Evolutionary conservation across 192 early-diverging fungal species (phyloP), one percentile per base, ranked within the genome.

Genomic region (Backusella tarrabulga): DNA sequence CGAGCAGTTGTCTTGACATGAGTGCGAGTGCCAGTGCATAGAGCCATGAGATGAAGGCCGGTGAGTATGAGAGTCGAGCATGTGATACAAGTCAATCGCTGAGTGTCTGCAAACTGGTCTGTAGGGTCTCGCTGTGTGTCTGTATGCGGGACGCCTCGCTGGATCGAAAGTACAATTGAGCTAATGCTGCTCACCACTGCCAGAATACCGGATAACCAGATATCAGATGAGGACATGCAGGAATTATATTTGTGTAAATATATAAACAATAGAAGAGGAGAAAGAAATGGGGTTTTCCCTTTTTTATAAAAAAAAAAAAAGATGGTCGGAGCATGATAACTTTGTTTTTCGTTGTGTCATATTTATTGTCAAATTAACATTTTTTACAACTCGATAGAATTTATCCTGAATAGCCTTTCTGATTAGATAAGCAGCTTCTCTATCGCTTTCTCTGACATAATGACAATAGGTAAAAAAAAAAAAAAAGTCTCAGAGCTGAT

Each of bases 1-100:
- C 75, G 4, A 79, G 82, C 4, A 83, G 12, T 3, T 72, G 42
- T 21, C 66, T 73, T 23, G 75, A 70, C 0, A 80, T 35, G 17
- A 80, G 7, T 21, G 75, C 34, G 8, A 83, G 40, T 0, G 46
- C 54, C 26, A 69, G 38, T 6, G 67, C 52, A 54, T 83, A 83
- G 1, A 77, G 17, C 82, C 82, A 83, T 34, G 80, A 73, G 50
- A 34, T 73, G 2, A 15, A 19, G 12, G 15, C 14, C 52, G 17
- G 50, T 11, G 3, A 73, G 44, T 3, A 34, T 2, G 14, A 73
- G 17, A 1, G 72, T 73, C 0, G 34, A 29, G 6, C 15, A 54
- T 19, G 72, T 73, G 29, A 73, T 60, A 36, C 72, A 50, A 9
- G 72, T 46, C 4, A 73, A 34, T 19, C 72, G 72, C 32, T 32